These are phyloP conservation scores for Coelastrella sp. DNA, from an alignment of 139 green algal species.

Conservation along the genomic window DNA sequence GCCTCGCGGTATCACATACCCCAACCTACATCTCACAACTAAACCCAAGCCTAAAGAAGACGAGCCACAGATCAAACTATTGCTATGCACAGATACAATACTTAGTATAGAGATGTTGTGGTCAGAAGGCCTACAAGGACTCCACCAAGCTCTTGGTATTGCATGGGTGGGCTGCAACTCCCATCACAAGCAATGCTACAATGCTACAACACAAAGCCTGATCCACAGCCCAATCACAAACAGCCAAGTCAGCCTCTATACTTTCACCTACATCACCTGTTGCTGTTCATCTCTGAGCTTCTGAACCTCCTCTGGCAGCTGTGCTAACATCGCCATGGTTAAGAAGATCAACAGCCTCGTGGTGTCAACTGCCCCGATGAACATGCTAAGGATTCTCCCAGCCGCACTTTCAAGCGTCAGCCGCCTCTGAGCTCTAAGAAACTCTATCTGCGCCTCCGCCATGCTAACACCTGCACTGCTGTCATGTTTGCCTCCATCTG, in stretches of 20 bases:
- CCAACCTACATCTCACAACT: too few relatives aligned
- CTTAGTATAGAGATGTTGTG: too few relatives aligned
- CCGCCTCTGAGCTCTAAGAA: not conserved
- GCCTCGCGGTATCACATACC: too few relatives aligned
- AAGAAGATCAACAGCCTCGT: slow-evolving; percentile 3
- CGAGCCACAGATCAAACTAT: too few relatives aligned
- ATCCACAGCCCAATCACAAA: not conserved
- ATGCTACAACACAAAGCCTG: too few relatives aligned
- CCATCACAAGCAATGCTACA: too few relatives aligned
- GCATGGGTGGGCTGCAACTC: too few relatives aligned
- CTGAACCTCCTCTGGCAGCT: slow-evolving; percentile 45
- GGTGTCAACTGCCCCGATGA: slow-evolving; percentile 30
- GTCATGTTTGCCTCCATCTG: not conserved
- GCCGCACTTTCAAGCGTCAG: not conserved
- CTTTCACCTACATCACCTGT: too few relatives aligned
- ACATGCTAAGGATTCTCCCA: slow-evolving; percentile 6
- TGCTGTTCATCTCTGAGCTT: slow-evolving; percentile 36
- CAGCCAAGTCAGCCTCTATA: not conserved
- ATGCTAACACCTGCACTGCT: slow-evolving; percentile 2
- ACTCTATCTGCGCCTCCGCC: not conserved
- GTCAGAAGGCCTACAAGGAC: too few relatives aligned
- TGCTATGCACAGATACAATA: too few relatives aligned
- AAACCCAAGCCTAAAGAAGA: too few relatives aligned
- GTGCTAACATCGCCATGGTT: not conserved
- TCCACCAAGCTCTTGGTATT: too few relatives aligned